Evolutionary conservation across 805 yeast genomes (phyloP), one percentile per base, ranked within the genome.

Genomic region (Ogataea ramenticola): DNA sequence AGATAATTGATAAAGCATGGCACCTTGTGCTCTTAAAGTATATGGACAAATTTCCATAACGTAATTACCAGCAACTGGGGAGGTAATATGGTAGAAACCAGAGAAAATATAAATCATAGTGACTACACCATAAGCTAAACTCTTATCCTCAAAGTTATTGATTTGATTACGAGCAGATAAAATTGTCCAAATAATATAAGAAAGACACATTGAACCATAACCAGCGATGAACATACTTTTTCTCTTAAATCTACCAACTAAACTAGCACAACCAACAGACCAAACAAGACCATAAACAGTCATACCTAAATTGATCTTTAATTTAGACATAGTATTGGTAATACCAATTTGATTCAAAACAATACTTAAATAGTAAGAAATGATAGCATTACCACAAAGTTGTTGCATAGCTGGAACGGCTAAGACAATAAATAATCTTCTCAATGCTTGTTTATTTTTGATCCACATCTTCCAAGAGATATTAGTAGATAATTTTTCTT

Each of bases 261-360:
- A 48, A 44, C 60, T 46, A 32, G 64, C 60, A 45, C 61, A 57
- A 6, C 53, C 40, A 27, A 60, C 44, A 8, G 67, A 58, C 44
- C 58, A 50, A 37, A 61, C 54, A 48, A 69, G 68, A 59, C 74
- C 72, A 55, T 63, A 74, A 45, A 70, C 58, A 68, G 67, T 71
- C 45, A 76, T 62, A 43, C 70, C 66, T 41, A 74, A 79, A 55
- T 76, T 77, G 55, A 75, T 72, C 45, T 69, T 57, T 42, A 75
- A 66, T 56, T 77, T 76, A 41, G 60, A 57, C 32, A 57, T 57
- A 19, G 68, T 60, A 10, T 63, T 64, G 41, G 75, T 74, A 52
- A 76, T 70, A 45, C 82, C 82, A 55, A 77, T 74, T 15, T 77
- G 67, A 46, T 58, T 54, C 49, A 72, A 66, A 14, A 78, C 82